phyloP scores from a whole-genome alignment of 805 yeast genomes.

The Ogataea populi-albae region DNA sequence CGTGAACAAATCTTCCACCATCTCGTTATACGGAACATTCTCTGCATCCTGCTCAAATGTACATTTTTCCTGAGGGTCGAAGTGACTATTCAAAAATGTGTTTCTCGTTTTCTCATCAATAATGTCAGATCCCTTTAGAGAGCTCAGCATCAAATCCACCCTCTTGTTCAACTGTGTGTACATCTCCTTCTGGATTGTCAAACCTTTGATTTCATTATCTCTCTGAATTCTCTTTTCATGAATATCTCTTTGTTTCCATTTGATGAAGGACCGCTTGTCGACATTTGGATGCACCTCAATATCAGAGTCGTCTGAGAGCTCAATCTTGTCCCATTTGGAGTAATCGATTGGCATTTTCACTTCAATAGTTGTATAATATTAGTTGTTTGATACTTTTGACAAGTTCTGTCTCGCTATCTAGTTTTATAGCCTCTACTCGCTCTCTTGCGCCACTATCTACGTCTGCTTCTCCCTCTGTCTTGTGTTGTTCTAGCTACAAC shows the following conservation, averaged over 20 bases:
- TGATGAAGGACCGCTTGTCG: slow-evolving; percentile 86
- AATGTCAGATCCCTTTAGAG: slow-evolving; percentile 40
- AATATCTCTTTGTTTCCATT: slow-evolving; percentile 96
- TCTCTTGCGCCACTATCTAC: too few species aligned
- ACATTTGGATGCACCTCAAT: slow-evolving; percentile 98
- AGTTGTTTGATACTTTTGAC: too few species aligned
- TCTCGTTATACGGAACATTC: slow-evolving; percentile 75
- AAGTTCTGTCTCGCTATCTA: too few species aligned
- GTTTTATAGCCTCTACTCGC: too few species aligned
- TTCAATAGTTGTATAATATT: too few species aligned
- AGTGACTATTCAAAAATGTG: slow-evolving; percentile 44
- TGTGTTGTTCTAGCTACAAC: too few species aligned
- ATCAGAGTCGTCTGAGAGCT: slow-evolving; percentile 94
- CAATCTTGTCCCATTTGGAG: slow-evolving; percentile 97
- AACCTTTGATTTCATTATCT: slow-evolving; percentile 70
- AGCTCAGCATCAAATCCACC: slow-evolving; percentile 58
- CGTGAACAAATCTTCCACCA: slow-evolving; percentile 86
- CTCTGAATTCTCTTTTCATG: slow-evolving; percentile 88
- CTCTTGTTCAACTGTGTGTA: slow-evolving; percentile 70
- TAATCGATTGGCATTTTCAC: slow-evolving; percentile 76
- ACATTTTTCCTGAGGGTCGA: slow-evolving; percentile 60
- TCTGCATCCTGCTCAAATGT: slow-evolving; percentile 35
- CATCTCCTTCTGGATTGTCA: slow-evolving; percentile 78
- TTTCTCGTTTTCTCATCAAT: slow-evolving; percentile 33
- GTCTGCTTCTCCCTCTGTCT: too few species aligned